Conservation (phyloP, 2,329 filamentous ascomycete genomes). For the Colletotrichum coccodes region DNA sequence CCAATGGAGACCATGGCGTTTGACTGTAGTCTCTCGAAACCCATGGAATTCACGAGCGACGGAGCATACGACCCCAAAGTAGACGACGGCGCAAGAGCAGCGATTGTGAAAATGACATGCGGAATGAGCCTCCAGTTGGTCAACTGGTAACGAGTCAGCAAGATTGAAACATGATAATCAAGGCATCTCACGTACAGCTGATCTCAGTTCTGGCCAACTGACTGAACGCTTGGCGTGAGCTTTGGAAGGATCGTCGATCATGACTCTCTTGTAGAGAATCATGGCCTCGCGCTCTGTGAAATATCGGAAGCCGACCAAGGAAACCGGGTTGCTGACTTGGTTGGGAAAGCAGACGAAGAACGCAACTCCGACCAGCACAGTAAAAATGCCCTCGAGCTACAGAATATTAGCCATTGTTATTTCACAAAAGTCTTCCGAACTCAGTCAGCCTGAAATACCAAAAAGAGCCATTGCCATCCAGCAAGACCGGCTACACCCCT, state of each 20-base stretch:
- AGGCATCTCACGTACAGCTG: slow-evolving; percentile 40
- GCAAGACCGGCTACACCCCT: slow-evolving; percentile 41
- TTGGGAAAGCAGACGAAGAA: slow-evolving; percentile 45
- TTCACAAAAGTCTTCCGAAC: not conserved
- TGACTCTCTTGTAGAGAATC: slow-evolving; percentile 45
- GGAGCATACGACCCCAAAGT: slow-evolving; percentile 43
- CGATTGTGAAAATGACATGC: slow-evolving; percentile 44
- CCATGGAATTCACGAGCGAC: slow-evolving; percentile 45
- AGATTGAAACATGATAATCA: not conserved
- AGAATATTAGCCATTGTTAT: not conserved
- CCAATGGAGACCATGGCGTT: slow-evolving; percentile 49
- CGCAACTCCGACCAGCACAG: slow-evolving; percentile 43
- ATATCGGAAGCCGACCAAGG: slow-evolving; percentile 40
- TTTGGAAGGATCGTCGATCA: slow-evolving; percentile 49
- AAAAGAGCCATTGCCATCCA: slow-evolving; percentile 48
- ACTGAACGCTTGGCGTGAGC: slow-evolving; percentile 41
- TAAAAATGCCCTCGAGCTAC: slow-evolving; percentile 49
- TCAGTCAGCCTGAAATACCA: slow-evolving; percentile 33
- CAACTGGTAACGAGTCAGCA: slow-evolving; percentile 37
- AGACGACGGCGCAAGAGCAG: slow-evolving; percentile 40
- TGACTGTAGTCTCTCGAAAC: slow-evolving; percentile 45
- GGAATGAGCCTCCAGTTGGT: slow-evolving; percentile 50
- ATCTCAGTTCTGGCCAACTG: slow-evolving; percentile 44
- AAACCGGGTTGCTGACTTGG: slow-evolving; percentile 41
- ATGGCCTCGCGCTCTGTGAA: slow-evolving; percentile 47